Conservation (phyloP, 2,329 filamentous ascomycete genomes). For the Aureobasidium sp. region DNA sequence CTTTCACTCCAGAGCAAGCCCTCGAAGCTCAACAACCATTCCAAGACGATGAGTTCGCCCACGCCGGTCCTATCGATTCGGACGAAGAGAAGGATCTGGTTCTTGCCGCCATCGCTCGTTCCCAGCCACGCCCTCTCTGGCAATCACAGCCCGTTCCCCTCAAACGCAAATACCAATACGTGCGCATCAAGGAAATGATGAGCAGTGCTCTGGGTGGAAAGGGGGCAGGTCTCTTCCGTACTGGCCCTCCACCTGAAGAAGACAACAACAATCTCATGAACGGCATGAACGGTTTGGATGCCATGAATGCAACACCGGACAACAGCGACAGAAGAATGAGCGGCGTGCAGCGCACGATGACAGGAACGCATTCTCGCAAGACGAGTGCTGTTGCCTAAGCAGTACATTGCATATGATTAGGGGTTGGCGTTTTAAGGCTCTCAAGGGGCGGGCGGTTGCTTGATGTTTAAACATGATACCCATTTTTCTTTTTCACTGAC, state of each 20-base stretch:
- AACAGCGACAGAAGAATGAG: constrained; percentile 10
- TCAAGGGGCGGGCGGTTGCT: not conserved
- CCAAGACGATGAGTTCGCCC: constrained; percentile 73
- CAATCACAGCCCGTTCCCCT: constrained; percentile 50
- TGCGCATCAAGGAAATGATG: constrained; percentile 56
- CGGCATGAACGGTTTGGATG: not conserved
- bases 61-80: constrained; percentile 70
- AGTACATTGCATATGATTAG: not conserved
- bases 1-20: constrained; percentile 59
- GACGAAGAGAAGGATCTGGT: constrained; percentile 90
- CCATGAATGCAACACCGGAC: not conserved
- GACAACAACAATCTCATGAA: not conserved
- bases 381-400: not conserved
- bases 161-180: constrained; percentile 48
- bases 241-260: constrained; percentile 1
- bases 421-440: constrained; percentile 2
- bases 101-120: constrained; percentile 66
- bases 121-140: constrained; percentile 69
- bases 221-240: constrained; percentile 16
- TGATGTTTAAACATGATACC: constrained; percentile 8
- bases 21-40: constrained; percentile 89
- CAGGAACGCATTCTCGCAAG: constrained; percentile 1
- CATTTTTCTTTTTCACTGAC: not conserved
- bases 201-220: constrained; percentile 40
- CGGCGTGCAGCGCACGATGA: constrained; percentile 1